Conservation (phyloP, 768 basidiomycete genomes). For the Suillus tomentosus region DNA sequence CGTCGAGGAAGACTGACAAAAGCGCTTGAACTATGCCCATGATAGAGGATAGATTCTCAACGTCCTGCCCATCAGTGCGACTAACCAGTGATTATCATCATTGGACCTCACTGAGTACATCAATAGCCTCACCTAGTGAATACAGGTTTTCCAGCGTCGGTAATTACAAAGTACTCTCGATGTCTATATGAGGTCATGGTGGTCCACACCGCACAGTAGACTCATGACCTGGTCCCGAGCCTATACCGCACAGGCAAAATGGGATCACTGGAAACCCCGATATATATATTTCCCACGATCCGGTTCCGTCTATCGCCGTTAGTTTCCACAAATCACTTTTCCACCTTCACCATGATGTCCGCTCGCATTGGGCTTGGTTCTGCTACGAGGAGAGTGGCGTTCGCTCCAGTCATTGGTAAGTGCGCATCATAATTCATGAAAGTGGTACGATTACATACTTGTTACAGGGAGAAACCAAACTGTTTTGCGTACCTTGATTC, state of each 20-base stretch:
- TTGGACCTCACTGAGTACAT: constrained; percentile 4
- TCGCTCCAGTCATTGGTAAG: constrained; percentile 37
- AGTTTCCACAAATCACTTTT: neutral
- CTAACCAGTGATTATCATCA: constrained; percentile 30
- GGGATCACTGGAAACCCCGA: no score
- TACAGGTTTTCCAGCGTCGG: constrained; percentile 97
- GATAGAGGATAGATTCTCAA: constrained; percentile 70
- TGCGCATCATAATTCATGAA: constrained; percentile 8
- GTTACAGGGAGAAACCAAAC: constrained; percentile 40
- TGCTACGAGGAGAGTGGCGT: constrained; percentile 52
- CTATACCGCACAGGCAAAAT: no score
- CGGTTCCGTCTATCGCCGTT: constrained; percentile 7
- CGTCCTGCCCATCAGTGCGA: constrained; percentile 55
- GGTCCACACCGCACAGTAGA: neutral
- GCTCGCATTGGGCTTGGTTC: constrained; percentile 59
- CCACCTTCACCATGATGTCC: constrained; percentile 37
- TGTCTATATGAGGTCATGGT: constrained; percentile 34
- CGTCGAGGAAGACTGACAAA: constrained; percentile 93
- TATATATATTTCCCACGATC: constrained; percentile 22
- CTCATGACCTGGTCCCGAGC: no score
- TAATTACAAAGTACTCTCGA: constrained; percentile 89
- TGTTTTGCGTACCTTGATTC: constrained; percentile 30
- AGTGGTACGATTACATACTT: constrained; percentile 4
- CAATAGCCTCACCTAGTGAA: constrained; percentile 67
- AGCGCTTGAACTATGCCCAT: constrained; percentile 95